Percentiles rank a stretch among this genome's conserved stretches.
phyloP scores from a whole-genome alignment of 495 filamentous ascomycete species.

The Aspergillus ostianus region DNA sequence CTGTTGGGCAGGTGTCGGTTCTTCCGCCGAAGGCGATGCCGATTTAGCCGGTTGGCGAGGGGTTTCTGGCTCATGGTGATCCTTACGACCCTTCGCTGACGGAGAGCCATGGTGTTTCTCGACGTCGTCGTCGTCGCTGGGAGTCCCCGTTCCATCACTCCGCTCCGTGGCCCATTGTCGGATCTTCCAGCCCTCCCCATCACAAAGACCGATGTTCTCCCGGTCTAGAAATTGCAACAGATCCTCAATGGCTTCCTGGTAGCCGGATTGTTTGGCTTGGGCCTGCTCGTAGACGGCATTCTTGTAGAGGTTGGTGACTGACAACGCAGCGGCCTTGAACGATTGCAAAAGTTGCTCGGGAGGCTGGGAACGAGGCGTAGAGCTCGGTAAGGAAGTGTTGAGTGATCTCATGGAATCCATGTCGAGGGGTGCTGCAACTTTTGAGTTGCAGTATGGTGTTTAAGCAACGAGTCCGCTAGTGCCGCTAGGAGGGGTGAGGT shows the following conservation, averaged over 20 bases:
- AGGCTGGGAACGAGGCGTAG: constrained; percentile 55
- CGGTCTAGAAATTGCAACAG: constrained; percentile 79
- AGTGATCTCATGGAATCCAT: constrained; percentile 77
- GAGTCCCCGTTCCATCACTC: constrained; percentile 62
- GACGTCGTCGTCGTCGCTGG: constrained; percentile 71
- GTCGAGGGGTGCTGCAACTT: constrained; percentile 16
- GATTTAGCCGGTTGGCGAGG: constrained; percentile 36
- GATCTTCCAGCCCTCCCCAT: constrained; percentile 79
- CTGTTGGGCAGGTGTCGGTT: constrained; percentile 39
- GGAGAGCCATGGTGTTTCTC: constrained; percentile 60
- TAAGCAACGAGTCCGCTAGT: not conserved
- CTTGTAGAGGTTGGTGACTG: constrained; percentile 95
- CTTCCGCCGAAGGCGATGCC: constrained; percentile 35
- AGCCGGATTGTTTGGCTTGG: constrained; percentile 74
- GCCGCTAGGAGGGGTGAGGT: constrained; percentile 20
- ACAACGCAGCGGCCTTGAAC: constrained; percentile 89
- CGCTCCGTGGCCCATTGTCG: constrained; percentile 83
- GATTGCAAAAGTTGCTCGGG: constrained; percentile 80
- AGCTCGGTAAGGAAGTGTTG: constrained; percentile 64
- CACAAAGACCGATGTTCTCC: constrained; percentile 69
- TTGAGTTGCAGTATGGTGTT: constrained; percentile 18
- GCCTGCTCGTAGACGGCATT: constrained; percentile 73
- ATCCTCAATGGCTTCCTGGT: constrained; percentile 93
- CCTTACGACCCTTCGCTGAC: constrained; percentile 57
- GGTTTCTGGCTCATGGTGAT: constrained; percentile 35